A percentile compares a stretch with the other conserved stretches of the same genome.
Evolutionary conservation across 2,329 filamentous ascomycete genomes (phyloP).

Genomic region (Xylariaceae sp.): DNA sequence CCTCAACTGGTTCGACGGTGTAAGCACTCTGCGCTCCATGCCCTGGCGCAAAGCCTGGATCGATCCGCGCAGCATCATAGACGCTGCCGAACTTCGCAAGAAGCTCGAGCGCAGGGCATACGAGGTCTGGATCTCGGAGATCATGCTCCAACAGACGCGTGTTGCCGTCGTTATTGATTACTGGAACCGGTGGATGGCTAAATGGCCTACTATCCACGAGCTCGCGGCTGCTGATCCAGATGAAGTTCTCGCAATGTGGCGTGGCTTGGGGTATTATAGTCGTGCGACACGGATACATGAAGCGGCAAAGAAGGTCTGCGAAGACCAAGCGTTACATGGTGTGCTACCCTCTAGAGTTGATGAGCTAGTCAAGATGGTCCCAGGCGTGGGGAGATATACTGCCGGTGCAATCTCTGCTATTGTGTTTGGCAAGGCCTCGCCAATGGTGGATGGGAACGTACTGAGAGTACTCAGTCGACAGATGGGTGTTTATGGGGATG

Average conservation of each 20-base stretch:
- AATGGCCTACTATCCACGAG: constrained; percentile 56
- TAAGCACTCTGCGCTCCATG: constrained; percentile 47
- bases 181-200: constrained; percentile 58
- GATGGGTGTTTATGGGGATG: constrained; percentile 53
- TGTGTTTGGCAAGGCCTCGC: constrained; percentile 54
- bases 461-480: constrained; percentile 58
- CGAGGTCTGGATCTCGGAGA: constrained; percentile 64
- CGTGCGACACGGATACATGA: constrained; percentile 58
- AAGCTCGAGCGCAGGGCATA: constrained; percentile 54
- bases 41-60: constrained; percentile 59
- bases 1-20: constrained; percentile 49
- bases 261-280: constrained; percentile 61
- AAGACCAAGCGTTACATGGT: constrained; percentile 39
- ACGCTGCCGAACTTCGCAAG: constrained; percentile 33
- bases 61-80: constrained; percentile 32
- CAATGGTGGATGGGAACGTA: constrained; percentile 64
- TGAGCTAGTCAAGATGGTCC: constrained; percentile 48
- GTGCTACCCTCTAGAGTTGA: constrained; percentile 45
- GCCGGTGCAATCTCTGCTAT: constrained; percentile 61
- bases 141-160: constrained; percentile 65
- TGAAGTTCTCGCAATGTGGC: constrained; percentile 57
- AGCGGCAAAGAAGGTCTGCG: constrained; percentile 49
- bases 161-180: constrained; percentile 60
- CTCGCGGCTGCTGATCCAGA: constrained; percentile 51
- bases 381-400: constrained; percentile 60